phyloP scores from a whole-genome alignment of 2,329 filamentous ascomycete genomes.

The Colletotrichum graminicola region DNA sequence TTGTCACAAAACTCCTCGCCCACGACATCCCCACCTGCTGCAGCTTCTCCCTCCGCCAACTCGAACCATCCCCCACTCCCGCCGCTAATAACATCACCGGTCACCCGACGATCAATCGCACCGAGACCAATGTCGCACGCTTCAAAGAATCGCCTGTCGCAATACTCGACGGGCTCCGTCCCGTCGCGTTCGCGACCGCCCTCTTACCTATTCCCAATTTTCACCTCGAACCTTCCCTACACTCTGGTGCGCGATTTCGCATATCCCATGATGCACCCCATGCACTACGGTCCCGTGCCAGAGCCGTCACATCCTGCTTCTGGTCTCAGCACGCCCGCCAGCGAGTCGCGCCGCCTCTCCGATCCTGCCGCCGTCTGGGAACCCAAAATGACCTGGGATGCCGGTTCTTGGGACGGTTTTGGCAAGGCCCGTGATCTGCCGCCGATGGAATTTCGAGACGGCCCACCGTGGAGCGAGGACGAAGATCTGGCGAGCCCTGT shows the following conservation, averaged over 20 bases:
- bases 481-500: conserved; percentile 95
- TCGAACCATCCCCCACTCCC: conserved; percentile 67
- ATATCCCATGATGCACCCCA: conserved; percentile 83
- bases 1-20: conserved; percentile 70
- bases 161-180: conserved; percentile 80
- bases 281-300: conserved; percentile 94
- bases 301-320: conserved; percentile 79
- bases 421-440: conserved; percentile 76
- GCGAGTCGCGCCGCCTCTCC: conserved; percentile 83
- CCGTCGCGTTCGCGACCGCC: conserved; percentile 80
- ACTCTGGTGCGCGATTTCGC: conserved; percentile 97
- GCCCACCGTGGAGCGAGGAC: conserved; percentile 94
- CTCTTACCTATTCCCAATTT: conserved; percentile 85
- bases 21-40: conserved; percentile 64
- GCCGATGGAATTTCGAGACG: conserved; percentile 86
- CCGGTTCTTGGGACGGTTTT: conserved; percentile 64
- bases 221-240: conserved; percentile 87
- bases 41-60: conserved; percentile 59
- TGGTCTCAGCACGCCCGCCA: conserved; percentile 85
- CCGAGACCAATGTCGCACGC: conserved; percentile 80
- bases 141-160: conserved; percentile 84
- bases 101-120: conserved; percentile 69
- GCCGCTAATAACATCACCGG: conserved; percentile 69
- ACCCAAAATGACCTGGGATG: conserved; percentile 70
- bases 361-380: conserved; percentile 86